Evolutionary conservation across 2,329 filamentous ascomycete species (phyloP).

Genomic region (Hypoxylon sp.): DNA sequence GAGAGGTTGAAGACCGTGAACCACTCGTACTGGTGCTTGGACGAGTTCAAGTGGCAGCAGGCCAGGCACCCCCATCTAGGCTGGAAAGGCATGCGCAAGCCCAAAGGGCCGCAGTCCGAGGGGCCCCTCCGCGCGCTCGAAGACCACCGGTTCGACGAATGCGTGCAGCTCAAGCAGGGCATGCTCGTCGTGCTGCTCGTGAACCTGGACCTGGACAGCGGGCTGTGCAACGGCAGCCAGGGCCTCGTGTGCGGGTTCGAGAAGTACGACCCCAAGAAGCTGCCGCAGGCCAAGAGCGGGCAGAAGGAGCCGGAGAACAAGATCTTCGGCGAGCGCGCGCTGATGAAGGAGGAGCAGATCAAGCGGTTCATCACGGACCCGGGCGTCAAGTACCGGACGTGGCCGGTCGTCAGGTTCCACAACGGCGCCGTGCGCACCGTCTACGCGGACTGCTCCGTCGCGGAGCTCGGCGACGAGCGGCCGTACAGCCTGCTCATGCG

Average conservation of each 20-base stretch:
- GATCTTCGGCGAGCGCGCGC: conserved; percentile 55
- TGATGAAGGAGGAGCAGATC: conserved; percentile 55
- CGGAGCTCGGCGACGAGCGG: conserved; percentile 58
- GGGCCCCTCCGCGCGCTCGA: conserved; percentile 53
- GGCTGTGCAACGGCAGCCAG: conserved; percentile 63
- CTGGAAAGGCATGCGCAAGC: conserved; percentile 42
- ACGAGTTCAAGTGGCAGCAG: conserved; percentile 57
- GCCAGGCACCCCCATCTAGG: conserved; percentile 47
- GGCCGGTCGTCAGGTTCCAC: conserved; percentile 67
- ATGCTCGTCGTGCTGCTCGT: conserved; percentile 66
- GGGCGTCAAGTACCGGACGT: conserved; percentile 52
- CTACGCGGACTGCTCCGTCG: conserved; percentile 63
- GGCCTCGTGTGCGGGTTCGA: conserved; percentile 61
- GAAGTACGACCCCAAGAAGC: conserved; percentile 45
- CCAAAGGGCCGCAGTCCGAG: conserved; percentile 37
- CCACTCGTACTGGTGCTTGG: conserved; percentile 53
- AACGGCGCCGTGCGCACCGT: conserved; percentile 62
- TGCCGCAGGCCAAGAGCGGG: conserved; percentile 46
- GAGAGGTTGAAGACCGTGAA: conserved; percentile 49
- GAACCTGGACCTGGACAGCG: conserved; percentile 59
- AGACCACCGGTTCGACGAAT: conserved; percentile 61
- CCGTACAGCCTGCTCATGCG: conserved; percentile 64
- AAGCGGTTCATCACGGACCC: conserved; percentile 54
- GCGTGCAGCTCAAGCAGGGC: conserved; percentile 61
- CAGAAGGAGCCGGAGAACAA: conserved; percentile 37